Base-by-base conservation (phyloP, 164 flowering plant genomes). In the Aristolochia californica region DNA sequence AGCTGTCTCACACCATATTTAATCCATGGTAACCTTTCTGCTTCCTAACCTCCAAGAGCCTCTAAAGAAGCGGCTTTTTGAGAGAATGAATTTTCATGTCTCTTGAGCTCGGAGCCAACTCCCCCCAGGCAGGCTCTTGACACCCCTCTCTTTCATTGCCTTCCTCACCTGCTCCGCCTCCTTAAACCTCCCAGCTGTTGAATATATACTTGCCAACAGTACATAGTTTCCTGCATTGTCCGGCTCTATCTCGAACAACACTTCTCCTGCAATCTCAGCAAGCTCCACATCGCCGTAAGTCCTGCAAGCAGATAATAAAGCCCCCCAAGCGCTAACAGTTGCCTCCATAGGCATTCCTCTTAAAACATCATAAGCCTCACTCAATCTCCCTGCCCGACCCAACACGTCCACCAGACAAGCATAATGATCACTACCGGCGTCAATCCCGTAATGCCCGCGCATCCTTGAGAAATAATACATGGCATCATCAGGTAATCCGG, bases 261-360 rank as follows among this genome's bases (percentile, higher is more conserved):
- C 82, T 55, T 66, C 72, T 15, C 70, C 85, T 13, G 89, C 83
- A 68, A 72, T 74, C 69, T 82, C 84, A 5, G 87, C 89, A 12
- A 83, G 73, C 63, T 74, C 81, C 59, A 83, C 75, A 30, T 86
- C 85, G 44, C 89, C 87, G 72, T 78, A 74, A 56, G 68, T 82
- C 55, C 78, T 61, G 65, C 88, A 86, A 14, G 82, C 89, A 44
- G 77, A 83, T 38, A 86, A 77, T 43, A 86, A 70, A 13, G 95
- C 95, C 40, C 95, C 89, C 95, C 87, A 86, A 53, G 86, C 84
- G 67, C 80, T 83, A 14, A 75, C 88, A 53, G 85, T 82, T 30
- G 69, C 78, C 61, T 68, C 75, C 59, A 73, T 64, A 0, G 83
- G 81, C 89, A 83, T 86, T 58, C 64, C 74, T 40, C 56, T 64